These are phyloP conservation scores for Eimeria falciformis DNA, from an alignment of 169 alveolate species.

Conservation along the genomic window DNA sequence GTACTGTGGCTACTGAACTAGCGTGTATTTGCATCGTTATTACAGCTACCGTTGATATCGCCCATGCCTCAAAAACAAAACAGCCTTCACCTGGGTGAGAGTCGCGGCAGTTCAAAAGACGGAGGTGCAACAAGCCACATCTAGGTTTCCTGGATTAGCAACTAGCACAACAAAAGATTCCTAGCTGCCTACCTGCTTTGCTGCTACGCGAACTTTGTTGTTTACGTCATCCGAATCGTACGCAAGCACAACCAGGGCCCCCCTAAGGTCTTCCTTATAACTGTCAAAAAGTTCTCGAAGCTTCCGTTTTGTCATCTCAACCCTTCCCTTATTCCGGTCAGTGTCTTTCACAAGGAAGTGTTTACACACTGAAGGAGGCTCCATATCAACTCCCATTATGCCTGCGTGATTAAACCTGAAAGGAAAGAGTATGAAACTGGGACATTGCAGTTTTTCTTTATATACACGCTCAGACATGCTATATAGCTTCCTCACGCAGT, in stretches of 20 bases:
- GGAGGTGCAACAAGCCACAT: too few species aligned
- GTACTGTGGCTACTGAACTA: too few species aligned
- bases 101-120: too few species aligned
- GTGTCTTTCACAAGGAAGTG: constrained; percentile 49
- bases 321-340: constrained; percentile 65
- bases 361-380: constrained; percentile 54
- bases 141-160: too few species aligned
- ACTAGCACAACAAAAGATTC: neutral
- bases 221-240: constrained; percentile 66
- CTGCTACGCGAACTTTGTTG: constrained; percentile 67
- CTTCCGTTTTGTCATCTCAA: constrained; percentile 42
- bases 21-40: too few species aligned
- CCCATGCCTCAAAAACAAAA: too few species aligned
- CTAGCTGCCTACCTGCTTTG: constrained; percentile 57
- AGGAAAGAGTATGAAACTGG: neutral
- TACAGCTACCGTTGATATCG: too few species aligned
- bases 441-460: neutral
- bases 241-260: constrained; percentile 57
- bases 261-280: constrained; percentile 26
- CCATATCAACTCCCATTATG: constrained; percentile 55
- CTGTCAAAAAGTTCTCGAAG: constrained; percentile 36
- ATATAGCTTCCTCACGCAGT: too few species aligned
- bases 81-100: too few species aligned
- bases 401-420: constrained; percentile 38
- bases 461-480: neutral